Base-by-base conservation (phyloP, 2,329 filamentous ascomycete species). In the Monosporascus cannonballus region DNA sequence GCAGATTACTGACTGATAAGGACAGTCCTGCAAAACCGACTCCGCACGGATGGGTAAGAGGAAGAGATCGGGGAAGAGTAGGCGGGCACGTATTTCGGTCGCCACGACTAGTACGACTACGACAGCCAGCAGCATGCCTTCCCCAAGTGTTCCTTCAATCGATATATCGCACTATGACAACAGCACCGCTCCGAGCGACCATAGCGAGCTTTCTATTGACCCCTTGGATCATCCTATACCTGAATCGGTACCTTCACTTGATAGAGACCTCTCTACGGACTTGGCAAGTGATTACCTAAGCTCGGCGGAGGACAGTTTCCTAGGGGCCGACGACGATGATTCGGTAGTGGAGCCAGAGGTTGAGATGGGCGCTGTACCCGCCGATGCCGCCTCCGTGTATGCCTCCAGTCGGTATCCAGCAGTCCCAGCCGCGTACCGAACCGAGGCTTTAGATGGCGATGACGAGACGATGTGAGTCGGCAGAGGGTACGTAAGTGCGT, bases 361-460 rank as follows among this genome's bases (percentile, higher is more conserved):
- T 45, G 64, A 60, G 39, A 56, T 57, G 45, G 59, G 53, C 25
- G 49, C 59, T 2, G 59, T 54, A 42, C 54, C 59, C 18, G 55
- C 62, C 42, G 76, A 78, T 47, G 71, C 73, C 38, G 64, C 65
- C n/a, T 76, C 76, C 6, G 58, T 74, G 15, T 77, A 76, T 53
- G 66, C 75, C 8, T 62, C 66, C 36, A 73, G 69, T 52, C 68
- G 70, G 46, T 73, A 74, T 54, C 73, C 71, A 3, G 61, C 64
- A 17, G 58, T 70, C n/a, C 56, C 69, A 22, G 59, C 64, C 42
- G 61, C 66, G 25, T 69, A 72, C 54, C 66, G 66, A 18, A 59
- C 68, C 22, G 71, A 71, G 48, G 64, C 69, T 48, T 66, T 69
- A 36, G 61, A 56, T 44, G 54, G 65, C n/a, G 71, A 71, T 54